phyloP scores from a whole-genome alignment of 805 yeast species.

The Saccharomycopsis fodiens region DNA sequence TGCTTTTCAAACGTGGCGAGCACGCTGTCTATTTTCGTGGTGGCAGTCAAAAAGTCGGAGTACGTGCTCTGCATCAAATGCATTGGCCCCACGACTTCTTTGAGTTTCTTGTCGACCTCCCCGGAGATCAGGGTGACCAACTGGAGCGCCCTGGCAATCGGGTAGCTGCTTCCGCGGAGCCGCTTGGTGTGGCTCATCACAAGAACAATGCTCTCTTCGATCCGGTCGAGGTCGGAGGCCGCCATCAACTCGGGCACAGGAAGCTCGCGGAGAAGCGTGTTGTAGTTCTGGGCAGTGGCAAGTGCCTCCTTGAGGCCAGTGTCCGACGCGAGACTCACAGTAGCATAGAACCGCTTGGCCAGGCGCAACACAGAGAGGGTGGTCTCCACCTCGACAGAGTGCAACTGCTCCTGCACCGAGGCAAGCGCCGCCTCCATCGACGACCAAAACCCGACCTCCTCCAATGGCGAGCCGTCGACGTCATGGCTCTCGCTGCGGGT shows the following conservation, averaged over 20 bases:
- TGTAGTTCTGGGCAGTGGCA: conserved; percentile 44
- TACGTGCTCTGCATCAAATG: conserved; percentile 38
- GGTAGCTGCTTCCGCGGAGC: conserved; percentile 52
- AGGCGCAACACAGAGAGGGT: conserved; percentile 54
- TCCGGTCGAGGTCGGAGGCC: conserved; percentile 36
- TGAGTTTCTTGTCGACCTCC: conserved; percentile 44
- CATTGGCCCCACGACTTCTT: conserved; percentile 29
- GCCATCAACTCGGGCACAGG: conserved; percentile 55
- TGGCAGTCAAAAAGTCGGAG: conserved; percentile 31
- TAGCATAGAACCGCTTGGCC: conserved; percentile 75
- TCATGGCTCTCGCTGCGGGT: conserved; percentile 50
- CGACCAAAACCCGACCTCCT: conserved; percentile 75
- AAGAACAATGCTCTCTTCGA: conserved; percentile 37
- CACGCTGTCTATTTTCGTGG: conserved; percentile 28
- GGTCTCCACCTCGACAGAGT: conserved; percentile 42
- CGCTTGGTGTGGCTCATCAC: conserved; percentile 60
- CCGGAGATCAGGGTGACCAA: conserved; percentile 58
- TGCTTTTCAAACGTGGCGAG: conserved; percentile 52
- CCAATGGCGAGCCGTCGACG: conserved; percentile 45
- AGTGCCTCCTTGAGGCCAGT: conserved; percentile 55
- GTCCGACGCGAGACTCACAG: conserved; percentile 65
- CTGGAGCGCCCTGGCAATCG: conserved; percentile 53
- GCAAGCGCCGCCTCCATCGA: conserved; percentile 56
- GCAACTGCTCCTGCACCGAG: conserved; percentile 51
- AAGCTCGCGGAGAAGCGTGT: conserved; percentile 57